Evolutionary conservation across 768 basidiomycete species (phyloP), one percentile per base, ranked within the genome.

Genomic region (Tylopilus plumbeoviolaceoides): DNA sequence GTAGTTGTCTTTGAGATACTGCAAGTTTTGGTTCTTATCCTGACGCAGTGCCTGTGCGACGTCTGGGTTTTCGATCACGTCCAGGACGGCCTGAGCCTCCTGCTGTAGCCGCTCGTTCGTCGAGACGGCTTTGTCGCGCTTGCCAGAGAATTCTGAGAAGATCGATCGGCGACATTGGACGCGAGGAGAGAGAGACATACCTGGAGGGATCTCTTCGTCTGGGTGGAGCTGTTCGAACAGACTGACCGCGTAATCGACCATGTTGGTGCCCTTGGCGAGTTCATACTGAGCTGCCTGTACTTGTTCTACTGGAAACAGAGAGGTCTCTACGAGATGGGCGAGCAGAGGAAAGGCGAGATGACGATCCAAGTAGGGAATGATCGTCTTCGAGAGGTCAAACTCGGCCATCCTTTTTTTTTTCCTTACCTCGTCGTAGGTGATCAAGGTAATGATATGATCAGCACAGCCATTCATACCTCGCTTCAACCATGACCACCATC

Each of bases 41-140:
- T 95, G 92, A 44, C 94, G 85, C 50, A 99, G 75, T 9, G 92
- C 85, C 58, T 94, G 91, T 7, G 91, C 95, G 23, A 98, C 95
- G 57, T 97, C 94, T 1, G 94, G 93, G 63, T 94, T 95, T 70
- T 95, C 90, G 67, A 99, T 98, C 44, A 98, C 93, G 65, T 95
- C 90, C 54, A 98, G 74, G 38, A 98, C 93, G 9, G 87, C 88
- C 65, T 93, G 89, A 0, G 95, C 95, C 69, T 95, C 90, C 56
- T 89, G 86, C 63, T 91, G 84, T 41, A 99, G 76, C 44, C 83
- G 79, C 65, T 94, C 87, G 58, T 93, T 88, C 18, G 86, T 91
- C 45, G 83, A 83, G 27, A 95, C 82, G 3, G 90, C 93, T 55
- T 80, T 85, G 66, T 85, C 81, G 53, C 92, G 82, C 67, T 93